Base-by-base conservation (phyloP, 192 early-diverging fungal genomes). In the Backusella tarrabulga region DNA sequence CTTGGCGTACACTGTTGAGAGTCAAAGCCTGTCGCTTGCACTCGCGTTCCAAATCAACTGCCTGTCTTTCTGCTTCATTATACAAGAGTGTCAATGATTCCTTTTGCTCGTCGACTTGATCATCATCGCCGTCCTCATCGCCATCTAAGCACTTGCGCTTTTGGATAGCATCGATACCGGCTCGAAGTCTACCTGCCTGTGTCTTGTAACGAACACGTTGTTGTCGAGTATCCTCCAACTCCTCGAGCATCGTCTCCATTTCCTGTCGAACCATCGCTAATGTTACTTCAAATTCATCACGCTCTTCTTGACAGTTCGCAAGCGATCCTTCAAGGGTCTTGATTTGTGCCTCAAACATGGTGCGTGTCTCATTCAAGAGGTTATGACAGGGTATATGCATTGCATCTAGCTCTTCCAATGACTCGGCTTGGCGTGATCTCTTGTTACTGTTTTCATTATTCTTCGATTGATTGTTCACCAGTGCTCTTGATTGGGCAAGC, bases 191-290 rank as follows among this genome's bases (percentile, higher is more conserved):
- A 23, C 21, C 60, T 6, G 72, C 72, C 34, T 74, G 72, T 38
- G 56, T 74, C 15, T 74, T 74, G 35, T 74, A 74, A 19, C 72
- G 19, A 23, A 60, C 34, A 17, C 35, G 32, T 11, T 54, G 56
- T n/a, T 74, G 52, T 34, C 38, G 34, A 1, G 52, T 74, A 21
- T 74, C 72, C 9, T 54, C 72, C 19, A 74, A 17, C 21, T 74
- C 72, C 6, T 74, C 72, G 17, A 74, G 17, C 72, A 74, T 74
- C 2, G 34, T 74, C 38, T 74, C 54, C 72, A 74, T 74, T 4
- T 74, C 72, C 3, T 54, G 26, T 23, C 72, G 34, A 6, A 74
- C 56, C 72, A 63, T 60, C 26, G 60, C 72, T n/a, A 74, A 36
- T 5, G 72, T 74, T 9, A 15, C 23, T 21, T 74, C 72, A 19